phyloP scores from a whole-genome alignment of 148 eudicot species.

The Rhododendron henanense region DNA sequence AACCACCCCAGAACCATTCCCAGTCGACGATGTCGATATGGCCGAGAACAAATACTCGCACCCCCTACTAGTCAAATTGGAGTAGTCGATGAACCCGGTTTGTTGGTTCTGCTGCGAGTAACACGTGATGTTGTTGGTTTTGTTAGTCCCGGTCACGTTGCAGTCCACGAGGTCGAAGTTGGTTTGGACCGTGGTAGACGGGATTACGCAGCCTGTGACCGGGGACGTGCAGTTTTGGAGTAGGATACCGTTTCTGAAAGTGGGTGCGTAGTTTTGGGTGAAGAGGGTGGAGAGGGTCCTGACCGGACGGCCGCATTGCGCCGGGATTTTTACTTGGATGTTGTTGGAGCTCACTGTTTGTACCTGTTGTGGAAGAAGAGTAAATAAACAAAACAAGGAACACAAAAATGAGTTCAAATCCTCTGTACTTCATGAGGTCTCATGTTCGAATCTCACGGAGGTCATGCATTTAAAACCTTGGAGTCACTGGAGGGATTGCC shows the following conservation, averaged over 20 bases:
- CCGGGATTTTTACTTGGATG: slow-evolving; percentile 29
- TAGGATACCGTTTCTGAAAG: slow-evolving; percentile 36
- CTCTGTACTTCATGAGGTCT: background rate
- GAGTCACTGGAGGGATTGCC: accelerated
- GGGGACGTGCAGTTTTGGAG: slow-evolving; percentile 30
- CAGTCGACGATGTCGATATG: slow-evolving; percentile 19
- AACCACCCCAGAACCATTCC: slow-evolving; percentile 27
- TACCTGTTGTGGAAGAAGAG: background rate
- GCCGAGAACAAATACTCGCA: slow-evolving; percentile 34
- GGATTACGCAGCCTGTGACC: slow-evolving; percentile 19
- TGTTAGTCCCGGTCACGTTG: background rate
- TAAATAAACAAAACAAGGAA: background rate
- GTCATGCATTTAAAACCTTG: too few species aligned
- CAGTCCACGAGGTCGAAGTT: slow-evolving; percentile 36
- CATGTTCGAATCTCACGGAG: too few species aligned
- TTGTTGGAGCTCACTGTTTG: slow-evolving; percentile 11
- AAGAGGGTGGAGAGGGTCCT: slow-evolving; percentile 23
- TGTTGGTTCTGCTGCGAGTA: slow-evolving; percentile 21
- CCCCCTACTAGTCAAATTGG: slow-evolving; percentile 18
- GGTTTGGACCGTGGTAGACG: slow-evolving; percentile 38
- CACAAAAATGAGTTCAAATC: background rate
- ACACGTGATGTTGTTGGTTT: slow-evolving; percentile 3
- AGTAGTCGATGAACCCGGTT: slow-evolving; percentile 22
- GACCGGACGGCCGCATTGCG: slow-evolving; percentile 40
- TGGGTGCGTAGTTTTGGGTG: slow-evolving; percentile 34